phyloP scores from a whole-genome alignment of 805 yeast species.

The Clavispora fructus region DNA sequence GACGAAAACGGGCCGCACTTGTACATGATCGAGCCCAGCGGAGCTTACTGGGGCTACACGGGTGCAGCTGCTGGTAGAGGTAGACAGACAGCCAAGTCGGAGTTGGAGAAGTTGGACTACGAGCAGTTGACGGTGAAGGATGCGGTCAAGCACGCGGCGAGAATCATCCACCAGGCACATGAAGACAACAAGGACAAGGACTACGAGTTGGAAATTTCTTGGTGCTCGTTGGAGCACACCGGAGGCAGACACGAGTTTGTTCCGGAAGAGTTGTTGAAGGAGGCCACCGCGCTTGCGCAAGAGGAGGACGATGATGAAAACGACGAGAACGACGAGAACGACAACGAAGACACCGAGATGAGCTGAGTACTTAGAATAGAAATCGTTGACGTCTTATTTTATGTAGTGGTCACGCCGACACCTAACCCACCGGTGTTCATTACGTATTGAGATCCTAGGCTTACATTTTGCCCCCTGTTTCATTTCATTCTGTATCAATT shows the following conservation, averaged over 20 bases:
- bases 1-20: slow-evolving; percentile 88
- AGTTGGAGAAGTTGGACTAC: slow-evolving; percentile 82
- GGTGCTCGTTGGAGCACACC: slow-evolving; percentile 78
- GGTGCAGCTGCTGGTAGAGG: slow-evolving; percentile 99
- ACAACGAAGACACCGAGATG: slow-evolving; percentile 37
- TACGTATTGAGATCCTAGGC: too few species aligned
- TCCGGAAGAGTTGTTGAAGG: slow-evolving; percentile 72
- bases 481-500: not conserved
- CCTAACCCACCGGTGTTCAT: too few species aligned
- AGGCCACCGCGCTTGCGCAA: slow-evolving; percentile 80
- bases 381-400: not conserved
- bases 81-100: slow-evolving; percentile 95
- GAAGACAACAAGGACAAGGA: slow-evolving; percentile 98
- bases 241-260: slow-evolving; percentile 74
- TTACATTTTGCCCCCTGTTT: not conserved
- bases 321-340: slow-evolving; percentile 46
- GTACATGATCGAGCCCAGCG: slow-evolving; percentile 97
- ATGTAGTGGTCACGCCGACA: not conserved
- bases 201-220: slow-evolving; percentile 88
- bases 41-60: slow-evolving; percentile 93
- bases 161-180: slow-evolving; percentile 87
- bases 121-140: slow-evolving; percentile 66
- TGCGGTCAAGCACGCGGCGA: slow-evolving; percentile 91
- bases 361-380: slow-evolving; percentile 1
- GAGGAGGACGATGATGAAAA: slow-evolving; percentile 77